Percentiles rank a stretch among this genome's conserved stretches.
Conservation (phyloP, 2,329 filamentous ascomycete genomes). For the Cercospora brassicicola region DNA sequence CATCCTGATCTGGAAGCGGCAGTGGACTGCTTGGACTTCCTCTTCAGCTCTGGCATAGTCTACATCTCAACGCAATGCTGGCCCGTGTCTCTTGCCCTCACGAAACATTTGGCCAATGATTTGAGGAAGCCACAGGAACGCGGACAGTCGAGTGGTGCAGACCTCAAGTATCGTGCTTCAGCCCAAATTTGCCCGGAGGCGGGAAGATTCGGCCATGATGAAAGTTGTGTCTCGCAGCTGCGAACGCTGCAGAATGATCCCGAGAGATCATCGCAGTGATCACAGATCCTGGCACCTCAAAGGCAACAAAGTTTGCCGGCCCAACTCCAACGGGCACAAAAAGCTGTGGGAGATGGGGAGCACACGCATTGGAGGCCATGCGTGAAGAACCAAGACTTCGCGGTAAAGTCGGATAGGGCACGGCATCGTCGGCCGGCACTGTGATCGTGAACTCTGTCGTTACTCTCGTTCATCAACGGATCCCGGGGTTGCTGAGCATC, state of each 20-base stretch:
- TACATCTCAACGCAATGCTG: not conserved
- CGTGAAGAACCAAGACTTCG: not conserved
- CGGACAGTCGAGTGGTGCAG: not conserved
- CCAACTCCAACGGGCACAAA: too few species aligned
- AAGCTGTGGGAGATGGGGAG: too few species aligned
- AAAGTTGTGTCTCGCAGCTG: not conserved
- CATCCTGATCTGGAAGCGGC: not conserved
- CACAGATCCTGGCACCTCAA: too few species aligned
- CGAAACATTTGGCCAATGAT: not conserved
- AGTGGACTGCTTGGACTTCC: not conserved
- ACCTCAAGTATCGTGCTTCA: not conserved
- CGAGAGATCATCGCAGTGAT: too few species aligned
- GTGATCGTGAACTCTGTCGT: not conserved
- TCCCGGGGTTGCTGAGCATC: not conserved
- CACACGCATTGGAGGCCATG: too few species aligned
- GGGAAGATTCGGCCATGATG: not conserved
- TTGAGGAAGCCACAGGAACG: not conserved
- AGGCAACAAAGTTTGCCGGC: too few species aligned
- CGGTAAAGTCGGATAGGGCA: not conserved
- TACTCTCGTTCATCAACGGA: not conserved
- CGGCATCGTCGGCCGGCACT: not conserved
- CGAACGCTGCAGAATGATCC: not conserved
- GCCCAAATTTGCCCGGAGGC: not conserved
- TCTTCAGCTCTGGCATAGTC: not conserved
- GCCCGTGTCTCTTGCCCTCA: not conserved